Conservation (phyloP, 192 early-diverging fungal genomes). For the Coemansia sp. region DNA sequence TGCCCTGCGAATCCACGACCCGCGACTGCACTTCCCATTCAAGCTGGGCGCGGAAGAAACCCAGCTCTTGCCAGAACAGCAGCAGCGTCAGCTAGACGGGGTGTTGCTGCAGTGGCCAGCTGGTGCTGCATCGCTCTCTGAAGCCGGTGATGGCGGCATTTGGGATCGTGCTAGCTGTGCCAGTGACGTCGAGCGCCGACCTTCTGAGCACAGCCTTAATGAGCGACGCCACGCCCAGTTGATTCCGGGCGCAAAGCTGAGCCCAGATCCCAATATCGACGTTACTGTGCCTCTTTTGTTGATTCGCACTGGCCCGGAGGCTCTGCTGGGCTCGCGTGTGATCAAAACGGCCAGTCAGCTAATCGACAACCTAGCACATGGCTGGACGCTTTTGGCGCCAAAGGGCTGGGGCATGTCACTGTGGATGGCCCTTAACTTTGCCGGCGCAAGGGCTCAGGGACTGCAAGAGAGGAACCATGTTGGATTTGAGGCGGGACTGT, state of each 20-base stretch:
- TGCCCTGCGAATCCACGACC: conserved; percentile 81
- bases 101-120: conserved; percentile 64
- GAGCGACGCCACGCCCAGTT: conserved; percentile 60
- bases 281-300: conserved; percentile 78
- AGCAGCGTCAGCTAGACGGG: conserved; percentile 37
- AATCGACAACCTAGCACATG: conserved; percentile 55
- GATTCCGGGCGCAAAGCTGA: conserved; percentile 73
- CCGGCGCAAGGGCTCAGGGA: conserved; percentile 82
- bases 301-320: conserved; percentile 70
- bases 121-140: conserved; percentile 44
- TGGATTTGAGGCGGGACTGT: conserved; percentile 75
- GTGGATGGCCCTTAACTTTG: conserved; percentile 88
- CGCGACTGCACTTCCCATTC: conserved; percentile 67
- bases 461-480: conserved; percentile 69
- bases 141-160: conserved; percentile 33
- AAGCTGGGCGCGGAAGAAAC: not conserved
- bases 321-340: conserved; percentile 17
- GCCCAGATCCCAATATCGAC: conserved; percentile 56
- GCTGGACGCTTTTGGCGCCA: conserved; percentile 84
- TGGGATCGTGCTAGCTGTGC: conserved; percentile 63
- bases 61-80: conserved; percentile 14
- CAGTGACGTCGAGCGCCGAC: conserved; percentile 41
- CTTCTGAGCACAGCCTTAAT: conserved; percentile 63
- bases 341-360: conserved; percentile 54
- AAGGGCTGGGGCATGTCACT: conserved; percentile 83